Conservation (phyloP, 352 stramenopile genomes). For the Globisporangium nagaii region DNA sequence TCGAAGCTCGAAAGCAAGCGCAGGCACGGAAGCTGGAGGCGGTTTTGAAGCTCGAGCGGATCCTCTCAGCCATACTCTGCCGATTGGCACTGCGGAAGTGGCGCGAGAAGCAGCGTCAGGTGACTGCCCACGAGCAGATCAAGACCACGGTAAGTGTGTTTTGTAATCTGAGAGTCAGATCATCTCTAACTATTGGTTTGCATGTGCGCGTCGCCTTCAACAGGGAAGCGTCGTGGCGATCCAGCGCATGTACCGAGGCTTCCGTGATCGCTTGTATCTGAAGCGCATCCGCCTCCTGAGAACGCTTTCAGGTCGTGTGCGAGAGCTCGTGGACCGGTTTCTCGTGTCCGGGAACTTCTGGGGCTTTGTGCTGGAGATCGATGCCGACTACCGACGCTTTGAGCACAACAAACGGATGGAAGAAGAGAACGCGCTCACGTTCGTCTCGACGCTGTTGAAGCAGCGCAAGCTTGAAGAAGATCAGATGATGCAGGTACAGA, state of each 20-base stretch:
- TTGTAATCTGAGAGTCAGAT: background rate
- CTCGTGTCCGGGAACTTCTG: constrained; percentile 52
- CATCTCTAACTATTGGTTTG: background rate
- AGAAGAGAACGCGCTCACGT: constrained; percentile 38
- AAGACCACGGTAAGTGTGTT: constrained; percentile 10
- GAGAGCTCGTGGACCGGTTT: constrained; percentile 36
- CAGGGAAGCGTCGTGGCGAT: constrained; percentile 30
- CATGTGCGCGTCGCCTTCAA: too few species aligned
- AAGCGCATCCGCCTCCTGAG: constrained; percentile 32
- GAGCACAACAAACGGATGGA: constrained; percentile 36
- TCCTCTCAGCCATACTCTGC: constrained; percentile 12
- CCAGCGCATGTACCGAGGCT: constrained; percentile 46
- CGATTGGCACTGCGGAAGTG: constrained; percentile 22
- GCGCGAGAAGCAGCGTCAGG: constrained; percentile 19
- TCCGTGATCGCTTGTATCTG: constrained; percentile 34
- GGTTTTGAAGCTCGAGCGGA: background rate
- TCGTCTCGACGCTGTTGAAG: constrained; percentile 37
- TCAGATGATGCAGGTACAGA: constrained; percentile 47
- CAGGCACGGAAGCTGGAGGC: constrained; percentile 5
- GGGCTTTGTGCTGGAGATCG: constrained; percentile 51
- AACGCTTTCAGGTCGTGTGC: constrained; percentile 35
- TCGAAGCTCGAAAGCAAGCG: constrained; percentile 2
- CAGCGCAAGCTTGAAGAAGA: constrained; percentile 45
- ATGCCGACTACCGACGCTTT: constrained; percentile 53
- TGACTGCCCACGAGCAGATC: constrained; percentile 16